Conservation (phyloP, 345 rosid species). For the Arabis hirsuta region DNA sequence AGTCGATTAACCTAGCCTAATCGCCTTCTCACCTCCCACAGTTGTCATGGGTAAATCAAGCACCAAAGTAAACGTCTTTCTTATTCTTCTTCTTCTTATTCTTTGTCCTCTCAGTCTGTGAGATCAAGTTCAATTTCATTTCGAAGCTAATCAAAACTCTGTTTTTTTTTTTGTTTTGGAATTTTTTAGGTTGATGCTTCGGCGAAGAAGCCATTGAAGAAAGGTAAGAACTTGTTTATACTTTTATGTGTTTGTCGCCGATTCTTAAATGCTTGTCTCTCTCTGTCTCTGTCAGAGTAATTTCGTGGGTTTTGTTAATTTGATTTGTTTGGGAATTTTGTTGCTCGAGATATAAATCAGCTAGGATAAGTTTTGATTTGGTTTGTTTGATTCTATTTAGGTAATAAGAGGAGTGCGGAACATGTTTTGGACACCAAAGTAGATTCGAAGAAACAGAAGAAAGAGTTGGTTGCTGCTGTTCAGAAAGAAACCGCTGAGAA, state of each 20-base stretch:
- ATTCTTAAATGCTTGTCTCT: background rate
- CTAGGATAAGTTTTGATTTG: background rate
- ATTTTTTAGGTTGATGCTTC: constrained; percentile 43
- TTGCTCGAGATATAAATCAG: no score
- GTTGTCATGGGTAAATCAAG: constrained; percentile 47
- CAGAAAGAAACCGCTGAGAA: constrained; percentile 49
- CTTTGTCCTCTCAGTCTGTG: background rate
- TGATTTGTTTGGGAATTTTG: background rate
- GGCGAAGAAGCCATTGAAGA: constrained; percentile 48
- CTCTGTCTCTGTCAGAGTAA: background rate
- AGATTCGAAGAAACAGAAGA: constrained; percentile 66
- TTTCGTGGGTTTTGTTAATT: background rate
- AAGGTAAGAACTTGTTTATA: constrained; percentile 42
- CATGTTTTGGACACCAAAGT: constrained; percentile 50
- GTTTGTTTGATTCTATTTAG: constrained; percentile 31
- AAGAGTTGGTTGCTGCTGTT: constrained; percentile 45
- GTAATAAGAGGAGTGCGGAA: constrained; percentile 66
- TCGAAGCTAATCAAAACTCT: background rate
- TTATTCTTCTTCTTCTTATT: background rate
- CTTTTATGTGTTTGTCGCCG: background rate
- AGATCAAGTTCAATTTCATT: no score
- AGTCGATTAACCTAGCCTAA: background rate
- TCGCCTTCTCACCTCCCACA: background rate
- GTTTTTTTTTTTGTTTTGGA: constrained; percentile 25
- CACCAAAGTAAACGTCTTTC: constrained; percentile 39